Base-by-base conservation (phyloP, 768 basidiomycete species). In the Pleurotus salmoneostramineus region DNA sequence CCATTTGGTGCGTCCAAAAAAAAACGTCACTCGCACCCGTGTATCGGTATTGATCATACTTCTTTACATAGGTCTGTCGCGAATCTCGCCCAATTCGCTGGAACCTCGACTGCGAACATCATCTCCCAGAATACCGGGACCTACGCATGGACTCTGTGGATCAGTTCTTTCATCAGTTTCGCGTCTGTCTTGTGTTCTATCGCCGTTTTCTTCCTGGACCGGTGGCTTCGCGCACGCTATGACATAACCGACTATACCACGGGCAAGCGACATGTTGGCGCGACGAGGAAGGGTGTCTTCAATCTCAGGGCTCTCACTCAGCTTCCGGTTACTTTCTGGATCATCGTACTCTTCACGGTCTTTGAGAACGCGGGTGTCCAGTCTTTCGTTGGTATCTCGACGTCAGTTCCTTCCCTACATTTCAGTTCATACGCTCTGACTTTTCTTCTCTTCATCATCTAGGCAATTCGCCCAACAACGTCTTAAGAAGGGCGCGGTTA, bases 331-430 rank as follows among this genome's bases (percentile, higher is more conserved):
- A 75, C 74, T 5, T 76, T 75, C 63, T 77, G 76, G 76, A 65
- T 72, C 52, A 71, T 76, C 46, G 70, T 75, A n/a, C 60, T 70
- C 8, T 77, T 75, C 61, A 68, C 71, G 15, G 50, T 60, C 33
- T 77, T 76, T 56, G 74, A 77, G 66, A 77, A 75, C 59, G 74
- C 75, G 0, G 76, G 76, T 15, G 72, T 77, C 36, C 74, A 75
- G 65, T 71, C 72, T 7, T 77, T 77, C 50, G 72, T 76, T 40
- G 75, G 74, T 5, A 76, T 76, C 56, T 75, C 76, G 27, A 77
- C 76, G 75, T 77, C 15, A 56, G 72, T 64, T 5, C 14, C 17
- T 2, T 35, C 44, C 21, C 55, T 6, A 6, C 36, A 21, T 54
- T 47, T 54, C 50, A n/a, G 6, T 33, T 27, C 17, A 12, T 10